Percentiles rank a stretch among this genome's conserved stretches.
phyloP scores from a whole-genome alignment of 208 protist species.

The Leishmania guyanensis region DNA sequence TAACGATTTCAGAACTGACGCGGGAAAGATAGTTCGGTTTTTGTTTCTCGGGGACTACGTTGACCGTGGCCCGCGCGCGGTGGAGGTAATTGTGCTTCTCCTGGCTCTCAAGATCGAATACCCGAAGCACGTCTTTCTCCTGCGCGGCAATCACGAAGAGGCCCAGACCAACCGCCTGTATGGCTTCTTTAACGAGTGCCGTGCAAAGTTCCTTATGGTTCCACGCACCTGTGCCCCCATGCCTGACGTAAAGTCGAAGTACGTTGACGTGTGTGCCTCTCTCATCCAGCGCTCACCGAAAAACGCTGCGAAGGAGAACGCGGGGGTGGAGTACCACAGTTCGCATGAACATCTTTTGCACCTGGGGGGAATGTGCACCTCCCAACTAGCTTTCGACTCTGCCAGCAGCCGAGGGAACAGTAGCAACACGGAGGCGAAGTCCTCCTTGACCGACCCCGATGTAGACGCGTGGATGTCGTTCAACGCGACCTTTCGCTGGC shows the following conservation, averaged over 20 bases:
- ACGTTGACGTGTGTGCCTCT: background rate
- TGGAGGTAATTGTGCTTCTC: slow-evolving; percentile 85
- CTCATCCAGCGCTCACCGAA: slow-evolving; percentile 18
- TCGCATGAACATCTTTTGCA: background rate
- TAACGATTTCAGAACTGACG: slow-evolving; percentile 2
- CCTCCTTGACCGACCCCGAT: background rate
- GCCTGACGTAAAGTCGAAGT: background rate
- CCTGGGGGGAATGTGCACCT: background rate
- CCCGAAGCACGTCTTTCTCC: slow-evolving; percentile 83
- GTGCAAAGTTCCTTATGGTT: slow-evolving; percentile 52
- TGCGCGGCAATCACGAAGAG: slow-evolving; percentile 93
- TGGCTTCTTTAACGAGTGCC: slow-evolving; percentile 84
- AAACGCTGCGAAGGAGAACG: background rate
- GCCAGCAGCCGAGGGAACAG: background rate
- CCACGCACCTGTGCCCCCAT: background rate
- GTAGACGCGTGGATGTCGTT: slow-evolving; percentile 70
- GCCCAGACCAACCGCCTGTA: slow-evolving; percentile 85
- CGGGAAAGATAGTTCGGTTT: slow-evolving; percentile 58
- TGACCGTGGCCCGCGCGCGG: slow-evolving; percentile 90
- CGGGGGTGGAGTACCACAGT: background rate
- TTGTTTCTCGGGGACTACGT: slow-evolving; percentile 99
- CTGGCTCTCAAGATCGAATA: slow-evolving; percentile 87
- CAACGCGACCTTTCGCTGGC: slow-evolving; percentile 84
- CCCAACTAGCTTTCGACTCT: background rate
- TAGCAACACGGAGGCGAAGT: background rate